Conservation (phyloP, 169 alveolate genomes). For the Plasmodium relictum region DNA sequence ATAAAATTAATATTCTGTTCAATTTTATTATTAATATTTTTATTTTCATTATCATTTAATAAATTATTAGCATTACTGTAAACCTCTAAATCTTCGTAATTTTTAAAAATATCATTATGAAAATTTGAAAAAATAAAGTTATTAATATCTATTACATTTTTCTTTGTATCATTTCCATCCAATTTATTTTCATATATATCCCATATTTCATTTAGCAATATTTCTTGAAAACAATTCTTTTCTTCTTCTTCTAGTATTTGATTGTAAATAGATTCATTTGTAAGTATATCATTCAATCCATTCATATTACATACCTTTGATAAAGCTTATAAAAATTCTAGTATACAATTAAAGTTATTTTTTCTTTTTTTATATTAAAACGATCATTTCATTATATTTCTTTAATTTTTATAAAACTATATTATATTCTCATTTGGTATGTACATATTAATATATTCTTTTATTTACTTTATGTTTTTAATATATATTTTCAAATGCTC, state of each 20-base stretch:
- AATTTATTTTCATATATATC: background rate
- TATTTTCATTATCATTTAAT: slow-evolving; percentile 11
- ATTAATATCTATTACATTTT: background rate
- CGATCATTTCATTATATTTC: no score
- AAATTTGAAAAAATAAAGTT: slow-evolving; percentile 16
- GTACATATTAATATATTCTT: no score
- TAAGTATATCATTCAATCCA: background rate
- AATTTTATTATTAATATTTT: slow-evolving; percentile 14
- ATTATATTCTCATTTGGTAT: no score
- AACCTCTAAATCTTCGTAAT: slow-evolving; percentile 29
- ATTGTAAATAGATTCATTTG: slow-evolving; percentile 23
- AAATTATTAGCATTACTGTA: slow-evolving; percentile 17
- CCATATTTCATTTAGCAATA: slow-evolving; percentile 53
- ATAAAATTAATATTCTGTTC: slow-evolving; percentile 18
- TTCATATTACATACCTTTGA: background rate
- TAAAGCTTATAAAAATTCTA: background rate
- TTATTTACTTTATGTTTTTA: no score
- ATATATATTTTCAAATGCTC: no score
- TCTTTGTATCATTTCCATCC: background rate
- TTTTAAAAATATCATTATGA: slow-evolving; percentile 40
- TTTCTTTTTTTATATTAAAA: no score
- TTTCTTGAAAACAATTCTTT: slow-evolving; percentile 48
- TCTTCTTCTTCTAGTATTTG: slow-evolving; percentile 24
- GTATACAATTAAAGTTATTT: no score
- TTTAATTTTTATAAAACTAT: no score